Percentiles rank a stretch among this genome's conserved stretches.
These are phyloP conservation scores for Ophiostoma sp. DNA, from an alignment of 2,329 filamentous ascomycete species.

Conservation along the genomic window DNA sequence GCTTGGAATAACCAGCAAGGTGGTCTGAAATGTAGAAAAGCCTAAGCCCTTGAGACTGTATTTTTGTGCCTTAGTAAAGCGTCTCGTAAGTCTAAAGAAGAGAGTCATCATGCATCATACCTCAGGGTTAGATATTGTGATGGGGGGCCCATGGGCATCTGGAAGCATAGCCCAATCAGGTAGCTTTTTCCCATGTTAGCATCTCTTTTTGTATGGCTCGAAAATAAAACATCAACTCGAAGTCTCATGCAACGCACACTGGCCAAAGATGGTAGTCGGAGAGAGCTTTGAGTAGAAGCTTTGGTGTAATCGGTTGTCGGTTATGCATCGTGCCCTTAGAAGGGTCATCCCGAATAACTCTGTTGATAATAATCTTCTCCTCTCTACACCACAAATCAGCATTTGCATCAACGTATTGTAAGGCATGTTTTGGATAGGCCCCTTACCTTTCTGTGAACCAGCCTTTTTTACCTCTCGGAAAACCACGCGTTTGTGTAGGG, in stretches of 20 bases:
- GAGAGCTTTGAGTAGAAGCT: slow-evolving; percentile 52
- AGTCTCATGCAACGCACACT: slow-evolving; percentile 45
- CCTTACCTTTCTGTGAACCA: slow-evolving; percentile 56
- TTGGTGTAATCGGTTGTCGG: slow-evolving; percentile 54
- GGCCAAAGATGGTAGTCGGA: slow-evolving; percentile 44
- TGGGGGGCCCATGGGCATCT: slow-evolving; percentile 53
- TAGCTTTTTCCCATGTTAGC: background rate
- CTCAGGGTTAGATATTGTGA: slow-evolving; percentile 60
- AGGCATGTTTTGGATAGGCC: too few relatives aligned
- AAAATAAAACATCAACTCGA: too few relatives aligned
- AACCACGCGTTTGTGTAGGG: slow-evolving; percentile 53
- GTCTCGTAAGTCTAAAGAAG: slow-evolving; percentile 44
- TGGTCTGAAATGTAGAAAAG: slow-evolving; percentile 62
- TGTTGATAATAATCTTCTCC: slow-evolving; percentile 61
- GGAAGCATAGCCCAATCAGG: slow-evolving; percentile 51
- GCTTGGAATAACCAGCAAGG: slow-evolving; percentile 61
- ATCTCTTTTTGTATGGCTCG: too few relatives aligned
- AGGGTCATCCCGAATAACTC: slow-evolving; percentile 59
- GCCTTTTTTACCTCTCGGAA: slow-evolving; percentile 54
- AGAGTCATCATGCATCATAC: background rate
- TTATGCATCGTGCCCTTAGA: slow-evolving; percentile 63
- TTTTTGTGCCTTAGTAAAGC: slow-evolving; percentile 35
- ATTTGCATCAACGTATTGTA: too few relatives aligned
- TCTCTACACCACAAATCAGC: too few relatives aligned
- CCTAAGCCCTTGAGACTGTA: slow-evolving; percentile 55